These are phyloP conservation scores for Ajuga reptans DNA, from an alignment of 305 asterid genomes.

Conservation along the genomic window DNA sequence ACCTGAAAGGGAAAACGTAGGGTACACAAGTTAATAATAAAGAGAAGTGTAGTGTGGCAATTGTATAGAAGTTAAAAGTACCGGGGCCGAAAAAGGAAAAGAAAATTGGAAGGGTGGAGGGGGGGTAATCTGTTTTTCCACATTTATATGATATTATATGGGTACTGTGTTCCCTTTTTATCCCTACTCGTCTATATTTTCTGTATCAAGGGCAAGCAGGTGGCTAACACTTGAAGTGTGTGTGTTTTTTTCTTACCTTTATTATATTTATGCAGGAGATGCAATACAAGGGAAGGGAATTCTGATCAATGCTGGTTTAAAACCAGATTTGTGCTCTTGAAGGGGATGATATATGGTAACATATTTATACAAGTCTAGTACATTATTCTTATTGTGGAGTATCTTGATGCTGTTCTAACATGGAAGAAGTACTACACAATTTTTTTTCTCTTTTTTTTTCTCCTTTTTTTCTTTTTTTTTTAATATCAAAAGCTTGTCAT, in stretches of 20 bases:
- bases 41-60: no score
- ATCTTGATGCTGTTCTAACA: slow-evolving; percentile 26
- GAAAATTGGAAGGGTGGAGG: no score
- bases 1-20: no score
- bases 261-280: slow-evolving; percentile 47
- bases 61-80: no score
- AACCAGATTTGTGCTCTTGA: slow-evolving; percentile 13
- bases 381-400: slow-evolving; percentile 14
- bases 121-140: not conserved
- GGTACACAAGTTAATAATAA: not conserved
- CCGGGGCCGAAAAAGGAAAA: no score
- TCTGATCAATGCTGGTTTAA: slow-evolving; percentile 31
- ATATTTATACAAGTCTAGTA: not conserved
- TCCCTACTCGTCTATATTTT: not conserved
- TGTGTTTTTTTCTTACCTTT: not conserved
- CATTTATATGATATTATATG: not conserved
- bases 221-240: not conserved
- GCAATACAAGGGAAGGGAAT: slow-evolving; percentile 74
- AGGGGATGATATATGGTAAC: slow-evolving; percentile 11
- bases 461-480: not conserved
- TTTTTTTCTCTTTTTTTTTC: not conserved
- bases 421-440: not conserved
- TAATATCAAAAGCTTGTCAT: not conserved
- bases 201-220: not conserved
- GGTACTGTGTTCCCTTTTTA: not conserved